Evolutionary conservation across 2,329 filamentous ascomycete genomes (phyloP), one percentile per base, ranked within the genome.

Genomic region (Fusarium phyllophilum): DNA sequence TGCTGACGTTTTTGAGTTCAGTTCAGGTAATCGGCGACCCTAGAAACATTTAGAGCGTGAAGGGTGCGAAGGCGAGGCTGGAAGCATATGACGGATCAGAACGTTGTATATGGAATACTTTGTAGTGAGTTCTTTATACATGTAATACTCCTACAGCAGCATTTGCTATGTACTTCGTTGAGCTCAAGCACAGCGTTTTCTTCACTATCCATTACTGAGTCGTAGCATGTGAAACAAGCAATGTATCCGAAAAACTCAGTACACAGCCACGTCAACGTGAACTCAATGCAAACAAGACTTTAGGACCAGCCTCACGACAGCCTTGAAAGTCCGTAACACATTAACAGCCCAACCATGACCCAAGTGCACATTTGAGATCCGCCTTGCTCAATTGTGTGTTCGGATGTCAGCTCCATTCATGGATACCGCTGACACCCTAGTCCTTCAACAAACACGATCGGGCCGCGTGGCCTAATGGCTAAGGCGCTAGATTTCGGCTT

Each of bases 381-480:
- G n/a, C n/a, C n/a, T n/a, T n/a, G n/a, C n/a, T n/a, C n/a, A n/a
- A n/a, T n/a, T n/a, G n/a, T n/a, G n/a, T n/a, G n/a, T 41, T 39
- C 1, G 20, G 38, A 5, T 48, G 6, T 2, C 6, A 0, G 5
- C 5, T 52, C 18, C 51, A 54, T 39, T 33, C 45, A 44, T 65
- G 24, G 7, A 17, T 2, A 3, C 0, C 0, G 6, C 15, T 24
- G 31, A 22, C 24, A 66, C 12, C 61, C 61, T 3, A 48, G 60
- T 66, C 22, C 22, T 33, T 17, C 2, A 72, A 58, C 46, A 68
- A 69, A 39, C 22, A 69, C 54, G 22, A 57, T 49, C 39, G 15
- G 78, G 80, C 79, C 79, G 80, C 79, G 78, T 81, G 79, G 80
- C 79, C 77, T 79, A 81, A 81, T 81, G 80, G 79, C 63, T 80